phyloP scores from a whole-genome alignment of 108 stramenopile species.

The Aurantiochytrium sp. region DNA sequence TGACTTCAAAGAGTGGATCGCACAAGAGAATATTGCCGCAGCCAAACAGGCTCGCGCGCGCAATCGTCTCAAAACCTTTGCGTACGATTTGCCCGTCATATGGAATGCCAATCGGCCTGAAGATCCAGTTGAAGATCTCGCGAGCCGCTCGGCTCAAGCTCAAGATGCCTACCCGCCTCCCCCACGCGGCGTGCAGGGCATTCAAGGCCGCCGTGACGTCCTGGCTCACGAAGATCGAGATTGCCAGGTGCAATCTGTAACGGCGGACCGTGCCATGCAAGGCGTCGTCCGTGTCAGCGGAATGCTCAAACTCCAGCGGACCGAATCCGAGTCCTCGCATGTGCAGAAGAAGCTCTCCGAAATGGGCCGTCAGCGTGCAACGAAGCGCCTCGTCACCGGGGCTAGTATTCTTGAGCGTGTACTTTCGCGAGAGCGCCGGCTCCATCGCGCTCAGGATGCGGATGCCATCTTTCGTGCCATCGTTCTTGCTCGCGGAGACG shows the following conservation, averaged over 20 bases:
- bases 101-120: background rate
- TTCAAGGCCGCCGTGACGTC: background rate
- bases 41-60: background rate
- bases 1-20: background rate
- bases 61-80: background rate
- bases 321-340: background rate
- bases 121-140: background rate
- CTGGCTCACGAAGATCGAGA: background rate
- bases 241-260: background rate
- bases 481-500: background rate
- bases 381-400: background rate
- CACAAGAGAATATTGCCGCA: background rate
- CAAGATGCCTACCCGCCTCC: background rate
- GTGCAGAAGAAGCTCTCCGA: background rate
- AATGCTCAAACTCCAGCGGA: background rate
- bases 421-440: background rate
- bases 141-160: background rate
- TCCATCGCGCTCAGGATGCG: background rate
- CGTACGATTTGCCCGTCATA: background rate
- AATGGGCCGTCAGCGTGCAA: background rate
- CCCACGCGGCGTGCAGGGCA: background rate
- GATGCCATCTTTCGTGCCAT: background rate
- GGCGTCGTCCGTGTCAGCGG: background rate
- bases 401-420: background rate
- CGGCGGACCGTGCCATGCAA: background rate